Base-by-base conservation (phyloP, 2,329 filamentous ascomycete species). In the Pseudocercospora cruenta region DNA sequence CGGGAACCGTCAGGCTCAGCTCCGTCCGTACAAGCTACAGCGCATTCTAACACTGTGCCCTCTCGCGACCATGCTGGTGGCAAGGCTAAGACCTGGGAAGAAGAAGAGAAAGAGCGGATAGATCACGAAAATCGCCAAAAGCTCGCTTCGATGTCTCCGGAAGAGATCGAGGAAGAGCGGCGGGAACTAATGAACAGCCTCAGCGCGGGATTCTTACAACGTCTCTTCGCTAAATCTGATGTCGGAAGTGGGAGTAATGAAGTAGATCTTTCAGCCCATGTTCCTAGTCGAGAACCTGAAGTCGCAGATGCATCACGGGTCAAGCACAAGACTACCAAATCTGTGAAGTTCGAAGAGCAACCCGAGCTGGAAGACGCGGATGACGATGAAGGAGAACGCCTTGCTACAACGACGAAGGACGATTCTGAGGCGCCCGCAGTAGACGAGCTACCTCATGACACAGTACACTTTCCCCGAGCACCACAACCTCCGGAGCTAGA, bases 131-230 rank as follows among this genome's bases (percentile, higher is more conserved):
- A 98, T 74, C 87, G 81, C 53, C 85, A 88, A 65, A 87, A 86
- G 67, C 78, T 99, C 55, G 89, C 88, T 14, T 83, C 84, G 26
- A 97, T 99, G 95, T 91, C 91, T 1, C 81, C 87, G 0, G 86
- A 88, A 43, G 92, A 97, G 78, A 96, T 98, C 65, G 88, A 91
- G 68, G 84, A 90, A 71, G 93, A 95, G 67, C 87, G 90, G 51
- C 84, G 88, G 66, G 94, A 98, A 71, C 82, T 99, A n/a, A 84
- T 96, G 76, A 85, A 84, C n/a, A 88, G 86, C 7, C 80, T 98
- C 62, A 90, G 92, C 69, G 90, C 93, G 1, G 86, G 86, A 0
- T 81, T 97, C 33, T 83, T 99, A 5, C 86, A 96, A 75, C 88
- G 88, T 71, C 83, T 99, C 19, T 84, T 98, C 24, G 86, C 86